Evolutionary conservation across 1,284 basidiomycete genomes (phyloP).

Genomic region (Cryptococcus floricola): DNA sequence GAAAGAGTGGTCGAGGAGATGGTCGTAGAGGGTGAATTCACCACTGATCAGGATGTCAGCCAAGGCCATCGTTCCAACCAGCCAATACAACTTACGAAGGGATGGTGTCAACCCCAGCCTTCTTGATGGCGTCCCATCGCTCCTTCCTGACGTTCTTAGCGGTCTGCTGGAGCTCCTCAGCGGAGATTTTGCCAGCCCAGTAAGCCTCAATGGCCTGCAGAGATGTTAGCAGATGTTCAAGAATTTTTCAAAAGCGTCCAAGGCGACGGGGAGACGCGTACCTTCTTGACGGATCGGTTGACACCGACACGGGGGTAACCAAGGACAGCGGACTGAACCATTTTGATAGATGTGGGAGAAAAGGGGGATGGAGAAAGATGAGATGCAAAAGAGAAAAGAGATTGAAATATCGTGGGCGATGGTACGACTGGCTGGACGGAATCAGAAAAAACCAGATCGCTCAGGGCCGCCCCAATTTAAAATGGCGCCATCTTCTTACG

Average conservation of each 20-base stretch:
- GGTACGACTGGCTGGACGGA: background rate
- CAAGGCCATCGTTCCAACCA: background rate
- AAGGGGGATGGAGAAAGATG: slow-evolving; percentile 15
- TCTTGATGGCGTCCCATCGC: slow-evolving; percentile 86
- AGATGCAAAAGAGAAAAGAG: background rate
- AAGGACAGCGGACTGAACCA: slow-evolving; percentile 71
- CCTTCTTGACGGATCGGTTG: slow-evolving; percentile 95
- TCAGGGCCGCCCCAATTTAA: too few species aligned
- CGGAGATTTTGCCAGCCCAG: slow-evolving; percentile 91
- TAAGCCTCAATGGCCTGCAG: slow-evolving; percentile 82
- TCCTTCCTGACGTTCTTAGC: slow-evolving; percentile 85
- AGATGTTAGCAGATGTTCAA: background rate
- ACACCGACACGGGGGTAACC: slow-evolving; percentile 96
- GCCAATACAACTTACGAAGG: slow-evolving; percentile 65
- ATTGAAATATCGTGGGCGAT: background rate
- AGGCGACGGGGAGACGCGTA: slow-evolving; percentile 13
- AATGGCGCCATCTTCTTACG: background rate
- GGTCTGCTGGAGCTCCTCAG: slow-evolving; percentile 82
- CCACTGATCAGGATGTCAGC: slow-evolving; percentile 57
- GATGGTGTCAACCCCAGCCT: slow-evolving; percentile 82
- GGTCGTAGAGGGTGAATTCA: slow-evolving; percentile 98
- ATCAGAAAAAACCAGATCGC: background rate
- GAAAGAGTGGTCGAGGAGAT: slow-evolving; percentile 95
- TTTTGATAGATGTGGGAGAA: slow-evolving; percentile 24
- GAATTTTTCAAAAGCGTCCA: background rate